phyloP scores from a whole-genome alignment of 2,329 filamentous ascomycete genomes.

The Epichloe typhina region DNA sequence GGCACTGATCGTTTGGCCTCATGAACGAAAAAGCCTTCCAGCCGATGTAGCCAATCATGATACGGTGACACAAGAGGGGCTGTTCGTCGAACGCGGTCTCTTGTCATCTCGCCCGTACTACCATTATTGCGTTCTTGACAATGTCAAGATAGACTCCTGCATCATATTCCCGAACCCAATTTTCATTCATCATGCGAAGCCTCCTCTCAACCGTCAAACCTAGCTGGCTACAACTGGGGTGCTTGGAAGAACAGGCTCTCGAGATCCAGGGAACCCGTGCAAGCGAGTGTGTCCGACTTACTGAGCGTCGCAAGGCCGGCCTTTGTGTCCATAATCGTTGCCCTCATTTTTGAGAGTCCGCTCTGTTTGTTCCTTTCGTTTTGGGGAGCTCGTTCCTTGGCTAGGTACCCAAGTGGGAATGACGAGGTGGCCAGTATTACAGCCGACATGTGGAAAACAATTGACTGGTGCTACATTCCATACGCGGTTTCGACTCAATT shows the following conservation, averaged over 20 bases:
- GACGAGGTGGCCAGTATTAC: constrained; percentile 45
- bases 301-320: constrained; percentile 37
- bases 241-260: constrained; percentile 24
- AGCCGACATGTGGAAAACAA: constrained; percentile 49
- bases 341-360: constrained; percentile 45
- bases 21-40: no score
- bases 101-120: no score
- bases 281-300: constrained; percentile 8
- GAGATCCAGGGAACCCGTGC: constrained; percentile 9
- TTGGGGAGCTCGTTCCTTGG: constrained; percentile 43
- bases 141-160: neutral
- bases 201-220: neutral
- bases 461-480: constrained; percentile 57
- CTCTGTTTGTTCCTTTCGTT: constrained; percentile 49
- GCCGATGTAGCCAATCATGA: no score
- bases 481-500: constrained; percentile 54
- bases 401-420: constrained; percentile 45
- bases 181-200: neutral
- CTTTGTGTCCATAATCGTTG: constrained; percentile 36
- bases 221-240: constrained; percentile 46
- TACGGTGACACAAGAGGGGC: no score
- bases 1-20: no score
- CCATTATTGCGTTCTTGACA: no score
- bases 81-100: no score
- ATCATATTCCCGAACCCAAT: neutral